phyloP scores from a whole-genome alignment of 345 rosid species.

The Corchorus olitorius region DNA sequence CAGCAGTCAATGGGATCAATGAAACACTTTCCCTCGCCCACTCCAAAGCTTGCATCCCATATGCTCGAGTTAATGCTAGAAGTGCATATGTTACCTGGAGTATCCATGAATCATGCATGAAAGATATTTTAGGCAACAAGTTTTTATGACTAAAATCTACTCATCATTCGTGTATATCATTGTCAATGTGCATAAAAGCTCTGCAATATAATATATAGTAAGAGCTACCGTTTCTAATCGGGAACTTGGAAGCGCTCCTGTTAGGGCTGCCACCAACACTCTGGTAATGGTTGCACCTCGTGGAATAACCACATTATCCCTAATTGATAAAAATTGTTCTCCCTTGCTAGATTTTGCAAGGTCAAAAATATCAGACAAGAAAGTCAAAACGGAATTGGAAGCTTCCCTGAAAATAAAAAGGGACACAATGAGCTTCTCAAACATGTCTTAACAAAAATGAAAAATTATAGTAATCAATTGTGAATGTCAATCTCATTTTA shows the following conservation, averaged over 20 bases:
- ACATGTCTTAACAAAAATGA: not conserved
- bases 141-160: not conserved
- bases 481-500: not conserved
- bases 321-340: conserved; percentile 60
- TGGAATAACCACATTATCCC: conserved; percentile 76
- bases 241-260: conserved; percentile 98
- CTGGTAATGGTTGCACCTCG: conserved; percentile 81
- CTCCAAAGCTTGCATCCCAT: conserved; percentile 59
- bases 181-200: not conserved
- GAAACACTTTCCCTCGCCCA: conserved; percentile 78
- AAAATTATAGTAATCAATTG: not conserved
- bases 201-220: not conserved
- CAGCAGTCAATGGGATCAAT: conserved; percentile 73
- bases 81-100: conserved; percentile 76
- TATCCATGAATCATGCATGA: not conserved
- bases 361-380: conserved; percentile 88
- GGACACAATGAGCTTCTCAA: not conserved
- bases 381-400: conserved; percentile 86
- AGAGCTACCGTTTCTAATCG: conserved; percentile 76
- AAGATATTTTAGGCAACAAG: not conserved
- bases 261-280: conserved; percentile 79
- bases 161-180: not conserved
- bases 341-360: conserved; percentile 64
- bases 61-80: conserved; percentile 71
- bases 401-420: conserved; percentile 72